Conservation (phyloP, 1,139 yeast species). For the Saccharomyces hybrid region DNA sequence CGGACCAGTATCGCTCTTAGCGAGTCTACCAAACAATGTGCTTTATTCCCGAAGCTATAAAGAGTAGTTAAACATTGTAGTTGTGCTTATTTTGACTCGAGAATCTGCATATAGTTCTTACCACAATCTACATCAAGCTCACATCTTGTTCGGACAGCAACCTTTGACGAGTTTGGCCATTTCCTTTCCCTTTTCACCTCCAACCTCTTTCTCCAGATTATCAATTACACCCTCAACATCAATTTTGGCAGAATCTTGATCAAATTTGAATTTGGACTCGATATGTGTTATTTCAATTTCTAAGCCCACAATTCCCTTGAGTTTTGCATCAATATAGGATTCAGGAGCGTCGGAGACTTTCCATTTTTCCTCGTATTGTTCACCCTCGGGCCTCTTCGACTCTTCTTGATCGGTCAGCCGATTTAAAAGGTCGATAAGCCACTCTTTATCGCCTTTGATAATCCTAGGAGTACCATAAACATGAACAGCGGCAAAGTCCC, state of each 20-base stretch:
- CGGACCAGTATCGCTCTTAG: not conserved
- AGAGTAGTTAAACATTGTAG: not conserved
- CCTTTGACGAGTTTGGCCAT: slow-evolving; percentile 12
- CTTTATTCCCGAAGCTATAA: not conserved
- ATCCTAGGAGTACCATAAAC: slow-evolving; percentile 47
- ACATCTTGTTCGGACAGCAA: not conserved
- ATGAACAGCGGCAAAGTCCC: slow-evolving; percentile 63
- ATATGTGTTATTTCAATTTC: slow-evolving; percentile 45
- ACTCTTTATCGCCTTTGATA: slow-evolving; percentile 39
- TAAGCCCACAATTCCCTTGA: slow-evolving; percentile 54
- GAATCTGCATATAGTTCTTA: not conserved
- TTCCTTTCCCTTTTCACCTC: slow-evolving; percentile 15
- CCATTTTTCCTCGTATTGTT: slow-evolving; percentile 40
- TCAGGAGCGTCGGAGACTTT: slow-evolving; percentile 54
- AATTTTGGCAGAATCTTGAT: slow-evolving; percentile 41
- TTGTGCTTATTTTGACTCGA: not conserved
- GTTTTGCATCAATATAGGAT: slow-evolving; percentile 38
- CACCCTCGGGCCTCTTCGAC: slow-evolving; percentile 27
- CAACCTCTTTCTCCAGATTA: slow-evolving; percentile 34
- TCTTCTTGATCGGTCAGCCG: slow-evolving; percentile 46
- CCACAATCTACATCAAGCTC: not conserved
- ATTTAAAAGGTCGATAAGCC: slow-evolving; percentile 43
- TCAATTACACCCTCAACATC: slow-evolving; percentile 50
- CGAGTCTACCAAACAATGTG: not conserved
- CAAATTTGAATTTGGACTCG: slow-evolving; percentile 55